phyloP scores from a whole-genome alignment of 768 basidiomycete species.

The Boletus rufocinnamomeus region DNA sequence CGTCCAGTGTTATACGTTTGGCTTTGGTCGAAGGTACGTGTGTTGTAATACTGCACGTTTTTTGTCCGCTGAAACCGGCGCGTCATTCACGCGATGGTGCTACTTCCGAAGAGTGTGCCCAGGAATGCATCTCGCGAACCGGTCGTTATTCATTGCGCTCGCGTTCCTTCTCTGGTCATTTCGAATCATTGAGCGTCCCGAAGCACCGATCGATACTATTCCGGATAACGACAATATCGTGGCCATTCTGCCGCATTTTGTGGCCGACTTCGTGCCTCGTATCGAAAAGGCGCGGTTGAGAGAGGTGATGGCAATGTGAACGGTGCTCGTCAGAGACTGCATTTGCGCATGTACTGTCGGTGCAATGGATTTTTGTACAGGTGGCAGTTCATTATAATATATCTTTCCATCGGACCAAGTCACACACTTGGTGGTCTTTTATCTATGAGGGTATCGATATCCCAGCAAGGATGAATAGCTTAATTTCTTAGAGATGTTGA shows the following conservation, averaged over 20 bases:
- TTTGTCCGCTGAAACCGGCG: too few relatives aligned
- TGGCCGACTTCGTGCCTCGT: slow-evolving; percentile 54
- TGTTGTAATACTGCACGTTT: not conserved
- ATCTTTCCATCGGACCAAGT: too few relatives aligned
- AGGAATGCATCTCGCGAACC: slow-evolving; percentile 53
- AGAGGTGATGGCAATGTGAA: slow-evolving; percentile 12
- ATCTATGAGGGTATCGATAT: too few relatives aligned
- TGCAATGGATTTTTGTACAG: not conserved
- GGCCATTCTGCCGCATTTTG: slow-evolving; percentile 57
- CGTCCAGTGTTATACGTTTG: slow-evolving; percentile 50
- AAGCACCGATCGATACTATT: slow-evolving; percentile 52
- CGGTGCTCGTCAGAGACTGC: too few relatives aligned
- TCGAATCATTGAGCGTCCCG: slow-evolving; percentile 47
- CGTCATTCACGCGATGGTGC: too few relatives aligned
- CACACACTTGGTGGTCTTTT: too few relatives aligned
- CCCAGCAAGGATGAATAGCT: too few relatives aligned
- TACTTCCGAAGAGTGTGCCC: slow-evolving; percentile 52
- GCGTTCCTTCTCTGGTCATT: slow-evolving; percentile 66
- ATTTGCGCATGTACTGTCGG: not conserved
- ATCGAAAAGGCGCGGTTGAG: slow-evolving; percentile 18
- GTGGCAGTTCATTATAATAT: too few relatives aligned
- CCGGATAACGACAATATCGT: slow-evolving; percentile 58
- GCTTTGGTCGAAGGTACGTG: slow-evolving; percentile 48
- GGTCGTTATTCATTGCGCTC: slow-evolving; percentile 60
- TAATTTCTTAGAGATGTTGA: too few relatives aligned